Evolutionary conservation across 768 basidiomycete species (phyloP).

Genomic region (Boletales sp.): DNA sequence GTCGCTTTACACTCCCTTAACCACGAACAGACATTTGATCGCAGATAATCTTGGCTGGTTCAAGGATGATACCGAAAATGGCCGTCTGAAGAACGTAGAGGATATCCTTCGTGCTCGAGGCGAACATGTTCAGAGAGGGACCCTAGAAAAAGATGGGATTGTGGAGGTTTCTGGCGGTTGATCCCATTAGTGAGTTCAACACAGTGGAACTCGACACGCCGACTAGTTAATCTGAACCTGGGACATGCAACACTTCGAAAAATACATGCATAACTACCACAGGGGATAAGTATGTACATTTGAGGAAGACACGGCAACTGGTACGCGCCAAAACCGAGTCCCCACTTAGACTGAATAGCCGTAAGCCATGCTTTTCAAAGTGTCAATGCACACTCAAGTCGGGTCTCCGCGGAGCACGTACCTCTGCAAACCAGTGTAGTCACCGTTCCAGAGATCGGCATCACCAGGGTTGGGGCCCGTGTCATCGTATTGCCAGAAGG

Average conservation of each 20-base stretch:
- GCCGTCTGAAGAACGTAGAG: constrained; percentile 75
- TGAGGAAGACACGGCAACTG: too few species aligned
- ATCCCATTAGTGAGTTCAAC: constrained; percentile 8
- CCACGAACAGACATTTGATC: constrained; percentile 63
- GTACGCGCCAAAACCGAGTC: neutral
- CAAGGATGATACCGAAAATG: constrained; percentile 72
- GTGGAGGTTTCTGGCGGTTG: constrained; percentile 48
- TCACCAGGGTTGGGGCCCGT: constrained; percentile 56
- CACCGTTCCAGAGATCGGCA: constrained; percentile 55
- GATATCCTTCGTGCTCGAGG: constrained; percentile 76
- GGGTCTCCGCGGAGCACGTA: constrained; percentile 14
- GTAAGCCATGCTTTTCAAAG: constrained; percentile 16
- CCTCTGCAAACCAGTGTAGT: constrained; percentile 39
- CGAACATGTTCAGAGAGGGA: constrained; percentile 62
- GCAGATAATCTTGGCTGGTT: constrained; percentile 94
- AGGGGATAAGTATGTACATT: too few species aligned
- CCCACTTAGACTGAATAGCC: constrained; percentile 3
- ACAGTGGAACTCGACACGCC: too few species aligned
- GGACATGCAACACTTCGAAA: too few species aligned
- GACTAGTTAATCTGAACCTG: too few species aligned
- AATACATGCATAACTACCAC: too few species aligned
- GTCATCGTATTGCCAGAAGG: constrained; percentile 62
- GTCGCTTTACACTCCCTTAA: neutral
- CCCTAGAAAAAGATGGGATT: constrained; percentile 44
- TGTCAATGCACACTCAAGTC: neutral